Evolutionary conservation across 2,329 filamentous ascomycete genomes (phyloP).

Genomic region (Fusarium acutatum): DNA sequence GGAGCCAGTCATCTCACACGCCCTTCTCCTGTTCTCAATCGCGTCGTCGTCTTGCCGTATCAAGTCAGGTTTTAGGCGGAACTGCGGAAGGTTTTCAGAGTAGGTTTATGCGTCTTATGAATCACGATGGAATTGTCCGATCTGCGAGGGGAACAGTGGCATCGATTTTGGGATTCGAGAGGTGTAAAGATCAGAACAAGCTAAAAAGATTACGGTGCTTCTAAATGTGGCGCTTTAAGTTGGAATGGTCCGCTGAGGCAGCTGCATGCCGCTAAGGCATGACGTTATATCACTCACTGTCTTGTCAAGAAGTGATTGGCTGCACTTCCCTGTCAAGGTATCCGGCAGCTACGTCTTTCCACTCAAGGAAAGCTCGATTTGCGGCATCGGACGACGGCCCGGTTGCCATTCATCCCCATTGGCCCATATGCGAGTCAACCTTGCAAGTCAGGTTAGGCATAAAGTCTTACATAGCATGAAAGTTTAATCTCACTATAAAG

Average conservation of each 20-base stretch:
- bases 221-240: not conserved
- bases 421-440: not conserved
- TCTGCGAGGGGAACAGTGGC: too few species aligned
- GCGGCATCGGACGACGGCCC: too few species aligned
- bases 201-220: not conserved
- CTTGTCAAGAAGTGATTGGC: not conserved
- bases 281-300: not conserved
- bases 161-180: too few species aligned
- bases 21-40: not conserved
- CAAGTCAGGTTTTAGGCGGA: not conserved
- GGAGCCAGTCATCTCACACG: not conserved
- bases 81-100: not conserved
- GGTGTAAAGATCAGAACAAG: accelerated
- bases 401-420: not conserved
- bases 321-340: accelerated
- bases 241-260: not conserved
- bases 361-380: not conserved
- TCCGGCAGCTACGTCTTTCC: accelerated
- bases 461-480: too few species aligned
- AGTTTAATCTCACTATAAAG: too few species aligned
- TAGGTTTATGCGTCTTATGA: too few species aligned
- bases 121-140: too few species aligned
- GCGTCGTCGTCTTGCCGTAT: not conserved
- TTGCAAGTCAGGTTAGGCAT: not conserved
- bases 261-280: not conserved